Evolutionary conservation across 495 filamentous ascomycete genomes (phyloP).

Genomic region (Trypethelium eluteriae): DNA sequence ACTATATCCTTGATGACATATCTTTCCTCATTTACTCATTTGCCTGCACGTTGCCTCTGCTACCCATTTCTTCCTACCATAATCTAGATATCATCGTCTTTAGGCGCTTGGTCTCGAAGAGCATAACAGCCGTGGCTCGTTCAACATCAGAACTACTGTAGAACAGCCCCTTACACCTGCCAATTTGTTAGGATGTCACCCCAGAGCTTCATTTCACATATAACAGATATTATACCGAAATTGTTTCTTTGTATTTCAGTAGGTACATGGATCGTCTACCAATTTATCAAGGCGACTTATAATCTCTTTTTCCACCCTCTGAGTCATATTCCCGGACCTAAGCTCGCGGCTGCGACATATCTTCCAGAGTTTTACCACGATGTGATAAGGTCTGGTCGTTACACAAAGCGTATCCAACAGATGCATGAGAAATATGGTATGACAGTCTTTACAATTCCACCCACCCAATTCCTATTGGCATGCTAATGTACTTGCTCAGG

Average conservation of each 20-base stretch:
- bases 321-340: conserved; percentile 22
- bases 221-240: background rate
- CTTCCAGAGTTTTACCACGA: conserved; percentile 31
- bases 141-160: background rate
- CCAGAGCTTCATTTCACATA: background rate
- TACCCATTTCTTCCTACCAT: background rate
- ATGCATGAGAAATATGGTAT: conserved; percentile 24
- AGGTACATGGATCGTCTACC: background rate
- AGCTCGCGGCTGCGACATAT: conserved; percentile 24
- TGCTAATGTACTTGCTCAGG: conserved; percentile 17
- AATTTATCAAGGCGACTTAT: background rate
- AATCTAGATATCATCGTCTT: background rate
- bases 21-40: background rate
- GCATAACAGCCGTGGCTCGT: background rate
- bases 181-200: background rate
- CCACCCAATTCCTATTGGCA: background rate
- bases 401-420: conserved; percentile 19
- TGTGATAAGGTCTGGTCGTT: conserved; percentile 20
- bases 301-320: conserved; percentile 5
- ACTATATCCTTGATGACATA: background rate
- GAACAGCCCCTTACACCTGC: background rate
- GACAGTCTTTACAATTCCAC: background rate
- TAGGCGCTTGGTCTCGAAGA: background rate
- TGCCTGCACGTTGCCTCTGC: background rate
- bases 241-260: background rate